Percentiles rank a stretch among this genome's conserved stretches.
These are phyloP conservation scores for sorghum (Sorghum bicolor) DNA, from an alignment of 176 grass and related monocot species.

Conservation along the genomic window Sorghum_bicolor_NCBIv3 NC_012870.2:6399501-6400000, in stretches of 20 bases:
- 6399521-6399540: conserved; percentile 23
- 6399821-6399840: conserved; percentile 55
- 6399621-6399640: conserved; percentile 54
- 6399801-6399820: conserved; percentile 64
- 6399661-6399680: conserved; percentile 62
- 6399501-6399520: conserved; percentile 61
- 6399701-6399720: conserved; percentile 44
- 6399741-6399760: conserved; percentile 72
- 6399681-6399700: conserved; percentile 48
- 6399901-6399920: not conserved
- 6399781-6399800: conserved; percentile 54
- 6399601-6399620: conserved; percentile 35
- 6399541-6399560: conserved; percentile 52
- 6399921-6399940: conserved; percentile 5
- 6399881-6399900: not conserved
- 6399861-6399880: not conserved
- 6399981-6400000: conserved; percentile 37
- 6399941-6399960: conserved; percentile 36
- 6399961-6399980: conserved; percentile 7
- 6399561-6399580: conserved; percentile 80
- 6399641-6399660: conserved; percentile 49
- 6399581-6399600: conserved; percentile 39
- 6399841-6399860: conserved; percentile 30
- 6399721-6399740: conserved; percentile 60
- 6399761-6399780: conserved; percentile 64